These are phyloP conservation scores for Lachancea mirantina DNA, from an alignment of 805 yeast genomes.

Conservation along the genomic window DNA sequence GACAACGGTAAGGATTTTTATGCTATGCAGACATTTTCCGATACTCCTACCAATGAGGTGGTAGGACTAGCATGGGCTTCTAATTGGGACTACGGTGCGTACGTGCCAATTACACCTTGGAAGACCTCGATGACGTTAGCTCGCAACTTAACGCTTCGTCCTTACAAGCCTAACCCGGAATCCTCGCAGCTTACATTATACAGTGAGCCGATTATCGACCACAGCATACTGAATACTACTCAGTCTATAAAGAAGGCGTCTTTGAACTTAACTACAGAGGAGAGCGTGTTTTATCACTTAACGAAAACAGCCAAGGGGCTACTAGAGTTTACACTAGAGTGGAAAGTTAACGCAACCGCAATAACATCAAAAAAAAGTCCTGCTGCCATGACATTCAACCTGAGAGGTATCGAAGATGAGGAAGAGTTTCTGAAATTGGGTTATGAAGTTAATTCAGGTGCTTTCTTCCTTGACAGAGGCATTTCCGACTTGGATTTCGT, in stretches of 20 bases:
- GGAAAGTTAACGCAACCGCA: constrained; percentile 13
- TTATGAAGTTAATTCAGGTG: constrained; percentile 20
- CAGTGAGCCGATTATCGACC: constrained; percentile 22
- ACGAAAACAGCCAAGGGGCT: constrained; percentile 16
- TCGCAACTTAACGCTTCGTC: constrained; percentile 27
- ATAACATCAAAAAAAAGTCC: constrained; percentile 7
- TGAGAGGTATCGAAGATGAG: constrained; percentile 13
- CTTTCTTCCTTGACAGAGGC: constrained; percentile 27
- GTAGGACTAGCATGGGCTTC: constrained; percentile 39
- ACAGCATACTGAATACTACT: constrained; percentile 4
- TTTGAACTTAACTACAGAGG: constrained; percentile 2
- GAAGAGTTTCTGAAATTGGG: constrained; percentile 22
- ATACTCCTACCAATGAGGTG: constrained; percentile 23
- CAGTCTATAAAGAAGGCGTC: constrained; percentile 6
- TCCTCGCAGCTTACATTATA: constrained; percentile 16
- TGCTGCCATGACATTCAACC: constrained; percentile 16
- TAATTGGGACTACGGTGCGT: constrained; percentile 36
- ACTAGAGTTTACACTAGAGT: constrained; percentile 22
- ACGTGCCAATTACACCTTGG: constrained; percentile 34
- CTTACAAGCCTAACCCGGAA: constrained; percentile 24
- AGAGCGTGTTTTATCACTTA: constrained; percentile 5
- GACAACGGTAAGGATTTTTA: constrained; percentile 36
- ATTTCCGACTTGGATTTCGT: constrained; percentile 19
- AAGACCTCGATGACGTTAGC: constrained; percentile 33
- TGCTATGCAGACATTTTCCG: constrained; percentile 34